Base-by-base conservation (phyloP, 2,329 filamentous ascomycete species). In the Phaeosphaeria sp. region DNA sequence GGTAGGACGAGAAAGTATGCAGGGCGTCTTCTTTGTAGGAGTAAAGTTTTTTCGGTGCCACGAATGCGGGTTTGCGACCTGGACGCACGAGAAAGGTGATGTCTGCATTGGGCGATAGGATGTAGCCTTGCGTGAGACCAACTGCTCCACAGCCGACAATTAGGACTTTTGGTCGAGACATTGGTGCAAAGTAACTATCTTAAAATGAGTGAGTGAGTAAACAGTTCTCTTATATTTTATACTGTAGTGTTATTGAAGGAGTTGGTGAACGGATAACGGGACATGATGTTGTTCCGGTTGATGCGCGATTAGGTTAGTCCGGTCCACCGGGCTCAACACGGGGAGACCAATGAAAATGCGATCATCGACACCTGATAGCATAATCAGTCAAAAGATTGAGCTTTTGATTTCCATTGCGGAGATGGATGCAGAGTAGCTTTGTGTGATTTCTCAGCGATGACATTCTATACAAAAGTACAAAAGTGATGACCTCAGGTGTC, bases 51-150 rank as follows among this genome's bases (percentile, higher is more conserved):
- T 64, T 67, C 11, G 67, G 67, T 6, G 61, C 39, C 4, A 40
- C 15, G 24, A 66, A 70, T 11, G 66, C 66, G 1, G 61, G 22
- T 24, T 40, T 58, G 33, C 67, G 67, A 36, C 66, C 66, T 3
- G 64, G 63, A 2, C 67, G 65, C 6, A 68, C 67, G 17, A 70
- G 64, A 47, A 60, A 70, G 30, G 63, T 70, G n/a, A 68, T 64
- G 22, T 63, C 56, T 33, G 64, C 62, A 11, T 55, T 63, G 17
- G 49, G 24, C 3, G 63, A 66, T 15, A 70, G 60, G 27, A 57
- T 33, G 39, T 67, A 67, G 3, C 67, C 67, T 51, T 67, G 64
- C 1, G 57, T 49, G 7, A 70, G 51, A 21, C 67, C 67, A 2
- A 67, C 62, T 17, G 67, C 65, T 22, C 67, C 65, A 43, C 65